Conservation (phyloP, 371 early-diverging fungal genomes). For the Coemansia sp. region DNA sequence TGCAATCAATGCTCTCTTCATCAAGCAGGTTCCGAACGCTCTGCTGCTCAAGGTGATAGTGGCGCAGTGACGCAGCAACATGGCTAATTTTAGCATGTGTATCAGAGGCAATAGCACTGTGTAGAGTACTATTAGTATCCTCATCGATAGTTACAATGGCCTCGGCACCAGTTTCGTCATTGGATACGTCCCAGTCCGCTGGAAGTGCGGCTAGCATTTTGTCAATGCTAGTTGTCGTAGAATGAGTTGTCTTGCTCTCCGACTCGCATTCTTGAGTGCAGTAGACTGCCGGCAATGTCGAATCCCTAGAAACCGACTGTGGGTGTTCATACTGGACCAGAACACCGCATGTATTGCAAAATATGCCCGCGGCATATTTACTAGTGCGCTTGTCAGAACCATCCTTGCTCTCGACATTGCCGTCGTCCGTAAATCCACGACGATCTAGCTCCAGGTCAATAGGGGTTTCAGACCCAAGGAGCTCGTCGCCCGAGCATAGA, state of each 20-base stretch:
- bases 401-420: not conserved
- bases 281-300: not conserved
- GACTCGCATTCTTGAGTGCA: conserved; percentile 24
- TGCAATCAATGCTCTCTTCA: not conserved
- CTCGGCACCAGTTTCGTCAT: conserved; percentile 22
- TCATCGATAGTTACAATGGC: conserved; percentile 25
- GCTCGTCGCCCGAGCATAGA: conserved; percentile 65
- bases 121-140: not conserved
- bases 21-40: not conserved
- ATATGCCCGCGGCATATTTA: not conserved
- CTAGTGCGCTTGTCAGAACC: not conserved
- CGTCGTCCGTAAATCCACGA: conserved; percentile 14
- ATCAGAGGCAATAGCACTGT: not conserved
- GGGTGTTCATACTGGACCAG: not conserved
- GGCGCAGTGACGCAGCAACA: conserved; percentile 15
- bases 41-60: conserved; percentile 20
- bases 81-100: not conserved
- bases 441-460: conserved; percentile 84
- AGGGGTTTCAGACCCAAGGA: conserved; percentile 68
- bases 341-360: conserved; percentile 26
- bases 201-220: conserved; percentile 21
- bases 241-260: not conserved
- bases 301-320: not conserved
- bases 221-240: conserved; percentile 12
- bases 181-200: conserved; percentile 25